Evolutionary conservation across 169 alveolate genomes (phyloP), one percentile per base, ranked within the genome.

Genomic region (Theileria equi): DNA sequence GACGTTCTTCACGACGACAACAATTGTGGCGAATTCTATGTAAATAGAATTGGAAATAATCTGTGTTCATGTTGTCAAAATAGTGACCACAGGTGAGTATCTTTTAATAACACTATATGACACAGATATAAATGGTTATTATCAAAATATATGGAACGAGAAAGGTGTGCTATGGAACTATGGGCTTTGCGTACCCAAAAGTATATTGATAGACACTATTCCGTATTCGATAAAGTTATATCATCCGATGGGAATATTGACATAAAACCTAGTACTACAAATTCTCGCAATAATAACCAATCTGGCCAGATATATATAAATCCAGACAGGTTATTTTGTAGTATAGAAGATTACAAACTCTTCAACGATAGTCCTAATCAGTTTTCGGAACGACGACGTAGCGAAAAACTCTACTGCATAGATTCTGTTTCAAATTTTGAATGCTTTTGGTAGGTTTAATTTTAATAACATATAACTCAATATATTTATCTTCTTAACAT

Each of bases 1-100:
- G 77, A 67, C 41, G 81, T 77, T 19, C 59, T 77, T 13, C 86
- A 77, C 36, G 86, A 77, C 55, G 77, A 66, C 47, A 43, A 59
- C 53, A 38, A 52, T 8, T 77, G 86, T 16, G 86, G 86, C 13
- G 86, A 77, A 36, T 77, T 77, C 35, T 57, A 66, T 47, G 47
- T 65, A 19, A 49, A 44, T 25, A 61, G 36, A n/a, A 23, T 26
- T n/a, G 80, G 81, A 0, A 17, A 49, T 53, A 77, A 67, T 40
- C 45, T 68, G 5, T 77, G 86, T 45, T 43, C 52, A 28, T 48
- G 65, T 36, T 77, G 86, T 43, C 86, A 77, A 38, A 77, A 77
- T 47, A 58, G 77, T 32, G 65, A 64, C 40, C 86, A 77, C 76
- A 62, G 86, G 50, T 49, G 16, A 7, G 61, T 35, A 5, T 13